Base-by-base conservation (phyloP, 2,329 filamentous ascomycete genomes). In the Xylariaceae sp. region DNA sequence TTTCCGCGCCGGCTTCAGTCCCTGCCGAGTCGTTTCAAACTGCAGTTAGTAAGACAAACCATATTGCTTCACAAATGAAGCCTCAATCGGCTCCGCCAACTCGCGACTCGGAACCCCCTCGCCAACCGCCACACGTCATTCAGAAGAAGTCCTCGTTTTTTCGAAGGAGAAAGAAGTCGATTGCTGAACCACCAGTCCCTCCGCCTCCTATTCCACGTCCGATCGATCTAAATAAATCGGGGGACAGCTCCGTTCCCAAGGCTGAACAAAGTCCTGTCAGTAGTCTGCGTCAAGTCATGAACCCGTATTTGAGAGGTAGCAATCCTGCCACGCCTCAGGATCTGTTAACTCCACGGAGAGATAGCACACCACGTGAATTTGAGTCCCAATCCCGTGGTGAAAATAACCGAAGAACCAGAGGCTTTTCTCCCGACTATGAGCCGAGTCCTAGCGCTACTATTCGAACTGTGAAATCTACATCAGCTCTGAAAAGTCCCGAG, bases 81-180 rank as follows among this genome's bases (percentile, higher is more conserved):
- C 60, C 60, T 20, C 66, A 70, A 33, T 74, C 78, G 32, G 72
- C 75, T 18, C 77, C 81, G 29, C 78, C 81, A 2, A 79, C 80
- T 4, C 73, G 81, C 53, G 80, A 84, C 59, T 79, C 79, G 27
- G 75, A 78, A 43, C 76, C 75, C 27, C 36, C 64, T 48, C 65
- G 70, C 16, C 63, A 61, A 30, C 66, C 48, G 37, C 70, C 77
- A 13, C 77, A 79, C 51, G 73, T 76, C 16, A 75, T 97, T 45
- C 89, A 90, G 65, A 97, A 97, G 77, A 97, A 97, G 72, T 95
- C 93, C 1, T 93, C 91, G 0, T 97, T 99, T 75, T 97, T 97
- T 75, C 84, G 94, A 58, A 83, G 94, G 55, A 84, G 92, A 59
- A 97, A 97, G 82, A 95, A 93, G 81, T 96, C 92, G 4, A 74